A percentile compares a stretch with the other conserved stretches of the same genome.
phyloP scores from a whole-genome alignment of 345 rosid genomes.

The Salix purpurea region DNA sequence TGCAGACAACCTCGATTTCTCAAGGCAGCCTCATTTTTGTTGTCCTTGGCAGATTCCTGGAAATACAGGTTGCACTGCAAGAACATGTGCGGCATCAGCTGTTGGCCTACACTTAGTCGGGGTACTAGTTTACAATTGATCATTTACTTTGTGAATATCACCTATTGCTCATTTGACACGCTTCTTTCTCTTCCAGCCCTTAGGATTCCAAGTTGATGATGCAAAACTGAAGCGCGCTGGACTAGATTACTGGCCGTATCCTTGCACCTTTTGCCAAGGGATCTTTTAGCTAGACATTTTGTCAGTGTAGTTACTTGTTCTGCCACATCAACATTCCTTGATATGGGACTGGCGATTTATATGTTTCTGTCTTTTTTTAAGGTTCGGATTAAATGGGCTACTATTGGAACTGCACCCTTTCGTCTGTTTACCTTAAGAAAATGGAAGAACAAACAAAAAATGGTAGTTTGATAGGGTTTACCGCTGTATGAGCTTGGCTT shows the following conservation, averaged over 20 bases:
- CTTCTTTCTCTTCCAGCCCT: conserved; percentile 53
- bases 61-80: conserved; percentile 93
- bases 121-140: conserved; percentile 26
- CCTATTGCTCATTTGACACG: not conserved
- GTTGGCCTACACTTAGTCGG: conserved; percentile 85
- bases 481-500: not conserved
- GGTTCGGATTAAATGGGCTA: not conserved
- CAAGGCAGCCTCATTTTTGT: conserved; percentile 25
- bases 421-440: not conserved
- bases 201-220: conserved; percentile 87
- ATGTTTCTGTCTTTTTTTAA: not conserved
- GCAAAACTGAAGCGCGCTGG: conserved; percentile 90
- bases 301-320: not conserved
- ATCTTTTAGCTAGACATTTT: not conserved
- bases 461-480: not conserved
- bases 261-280: conserved; percentile 21
- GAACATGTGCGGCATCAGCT: conserved; percentile 92
- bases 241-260: conserved; percentile 99
- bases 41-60: conserved; percentile 82
- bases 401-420: not conserved
- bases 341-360: not conserved
- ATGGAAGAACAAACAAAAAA: not conserved
- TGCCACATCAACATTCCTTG: not conserved
- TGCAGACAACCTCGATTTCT: conserved; percentile 27
- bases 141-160: not conserved